Evolutionary conservation across 2,329 filamentous ascomycete genomes (phyloP).

Genomic region (Lachnellula cervina): DNA sequence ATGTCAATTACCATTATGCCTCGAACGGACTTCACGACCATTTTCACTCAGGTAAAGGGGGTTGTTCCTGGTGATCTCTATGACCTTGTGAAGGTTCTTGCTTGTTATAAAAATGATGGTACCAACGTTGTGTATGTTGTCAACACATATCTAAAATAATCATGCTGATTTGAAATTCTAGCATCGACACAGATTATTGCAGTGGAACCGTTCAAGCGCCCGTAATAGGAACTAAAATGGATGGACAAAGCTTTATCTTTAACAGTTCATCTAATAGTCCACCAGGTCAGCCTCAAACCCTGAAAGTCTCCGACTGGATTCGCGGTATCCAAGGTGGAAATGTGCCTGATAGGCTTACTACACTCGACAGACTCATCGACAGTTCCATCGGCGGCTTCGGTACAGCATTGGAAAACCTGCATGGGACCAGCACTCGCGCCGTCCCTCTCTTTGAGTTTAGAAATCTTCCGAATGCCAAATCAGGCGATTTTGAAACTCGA

Average conservation of each 20-base stretch:
- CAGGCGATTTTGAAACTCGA: background rate
- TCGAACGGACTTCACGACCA: slow-evolving; percentile 11
- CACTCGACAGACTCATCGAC: background rate
- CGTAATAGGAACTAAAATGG: background rate
- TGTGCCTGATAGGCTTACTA: background rate
- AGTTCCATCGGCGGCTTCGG: background rate
- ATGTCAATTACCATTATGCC: slow-evolving; percentile 5
- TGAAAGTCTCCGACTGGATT: background rate
- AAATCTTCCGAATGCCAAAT: background rate
- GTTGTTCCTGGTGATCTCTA: slow-evolving; percentile 3
- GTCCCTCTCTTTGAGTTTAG: background rate
- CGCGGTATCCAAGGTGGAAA: background rate
- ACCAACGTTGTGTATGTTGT: background rate
- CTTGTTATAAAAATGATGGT: slow-evolving; percentile 5
- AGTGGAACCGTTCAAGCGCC: background rate
- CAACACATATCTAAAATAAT: background rate
- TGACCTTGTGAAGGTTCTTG: slow-evolving; percentile 3
- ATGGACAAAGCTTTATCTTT: background rate
- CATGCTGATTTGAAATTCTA: background rate
- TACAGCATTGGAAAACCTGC: background rate
- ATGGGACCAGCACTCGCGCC: background rate
- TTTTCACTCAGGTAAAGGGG: slow-evolving; percentile 6
- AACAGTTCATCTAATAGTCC: background rate
- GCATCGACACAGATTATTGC: background rate
- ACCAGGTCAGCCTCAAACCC: background rate